A percentile compares a stretch with the other conserved stretches of the same genome.
These are phyloP conservation scores for Cytospora schulzeri DNA, from an alignment of 2,329 filamentous ascomycete species.

Conservation along the genomic window DNA sequence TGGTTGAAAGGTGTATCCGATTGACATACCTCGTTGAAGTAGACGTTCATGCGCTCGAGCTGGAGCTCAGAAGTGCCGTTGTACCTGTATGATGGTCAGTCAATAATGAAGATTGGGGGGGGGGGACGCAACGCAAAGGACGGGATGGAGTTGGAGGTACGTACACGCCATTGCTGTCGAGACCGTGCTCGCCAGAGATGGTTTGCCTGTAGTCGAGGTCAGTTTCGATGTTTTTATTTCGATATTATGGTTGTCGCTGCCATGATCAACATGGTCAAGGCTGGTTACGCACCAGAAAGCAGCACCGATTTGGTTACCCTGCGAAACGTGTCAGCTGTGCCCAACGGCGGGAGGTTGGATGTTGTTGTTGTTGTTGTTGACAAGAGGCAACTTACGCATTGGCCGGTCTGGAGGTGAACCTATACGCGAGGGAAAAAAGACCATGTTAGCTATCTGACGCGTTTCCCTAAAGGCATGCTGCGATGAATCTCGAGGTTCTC, in stretches of 20 bases:
- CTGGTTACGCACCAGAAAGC: constrained; percentile 81
- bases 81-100: constrained; percentile 63
- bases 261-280: not conserved
- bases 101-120: constrained; percentile 11
- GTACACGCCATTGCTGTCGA: constrained; percentile 95
- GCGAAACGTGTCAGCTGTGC: constrained; percentile 30
- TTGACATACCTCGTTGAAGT: constrained; percentile 75
- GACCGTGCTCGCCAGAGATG: constrained; percentile 90
- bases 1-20: too few species aligned
- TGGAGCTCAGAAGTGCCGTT: constrained; percentile 98
- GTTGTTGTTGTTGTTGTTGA: constrained; percentile 2
- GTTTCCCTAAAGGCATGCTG: constrained; percentile 26
- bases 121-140: not conserved
- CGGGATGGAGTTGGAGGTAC: constrained; percentile 41
- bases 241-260: constrained; percentile 11
- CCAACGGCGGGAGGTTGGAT: not conserved
- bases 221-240: constrained; percentile 36
- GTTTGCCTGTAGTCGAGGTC: constrained; percentile 63
- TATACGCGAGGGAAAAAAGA: constrained; percentile 53
- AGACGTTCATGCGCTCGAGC: constrained; percentile 99
- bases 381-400: constrained; percentile 72
- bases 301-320: constrained; percentile 99
- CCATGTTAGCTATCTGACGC: constrained; percentile 54
- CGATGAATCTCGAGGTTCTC: not conserved
- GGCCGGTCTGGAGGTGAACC: constrained; percentile 99